phyloP scores from a whole-genome alignment of 805 yeast genomes.

The Metschnikowia koreensis region DNA sequence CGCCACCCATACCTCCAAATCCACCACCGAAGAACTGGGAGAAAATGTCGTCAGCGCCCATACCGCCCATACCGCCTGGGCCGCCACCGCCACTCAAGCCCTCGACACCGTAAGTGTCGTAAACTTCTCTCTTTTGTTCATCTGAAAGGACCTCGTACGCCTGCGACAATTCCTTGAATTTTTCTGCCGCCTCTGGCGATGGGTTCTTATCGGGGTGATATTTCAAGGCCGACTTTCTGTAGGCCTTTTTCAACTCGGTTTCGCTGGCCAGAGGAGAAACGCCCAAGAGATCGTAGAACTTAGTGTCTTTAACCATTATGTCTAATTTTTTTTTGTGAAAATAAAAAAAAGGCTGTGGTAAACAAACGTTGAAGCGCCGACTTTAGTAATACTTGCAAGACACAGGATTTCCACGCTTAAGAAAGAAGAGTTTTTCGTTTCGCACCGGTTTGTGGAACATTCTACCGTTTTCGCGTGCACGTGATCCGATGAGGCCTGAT shows the following conservation, averaged over 20 bases:
- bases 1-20: conserved; percentile 55
- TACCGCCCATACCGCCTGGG: conserved; percentile 50
- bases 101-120: conserved; percentile 90
- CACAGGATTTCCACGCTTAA: conserved; percentile 7
- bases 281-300: conserved; percentile 70
- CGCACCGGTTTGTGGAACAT: conserved; percentile 19
- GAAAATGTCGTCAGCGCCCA: conserved; percentile 71
- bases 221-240: conserved; percentile 76
- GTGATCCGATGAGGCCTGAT: conserved; percentile 13
- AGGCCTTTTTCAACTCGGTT: conserved; percentile 74
- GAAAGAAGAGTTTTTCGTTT: conserved; percentile 19
- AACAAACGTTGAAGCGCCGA: conserved; percentile 5
- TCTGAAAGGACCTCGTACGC: conserved; percentile 90
- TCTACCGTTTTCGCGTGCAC: conserved; percentile 22
- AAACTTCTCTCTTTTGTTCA: conserved; percentile 80
- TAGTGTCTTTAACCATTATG: conserved; percentile 82
- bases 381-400: conserved; percentile 1
- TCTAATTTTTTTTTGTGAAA: neutral
- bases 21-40: conserved; percentile 80
- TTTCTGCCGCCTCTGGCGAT: conserved; percentile 86
- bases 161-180: conserved; percentile 84
- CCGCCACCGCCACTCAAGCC: conserved; percentile 58
- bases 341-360: conserved; percentile 3
- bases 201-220: conserved; percentile 73
- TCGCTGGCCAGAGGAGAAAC: conserved; percentile 69